Evolutionary conservation across 2,329 filamentous ascomycete genomes (phyloP).

Genomic region (Onygena corvina): DNA sequence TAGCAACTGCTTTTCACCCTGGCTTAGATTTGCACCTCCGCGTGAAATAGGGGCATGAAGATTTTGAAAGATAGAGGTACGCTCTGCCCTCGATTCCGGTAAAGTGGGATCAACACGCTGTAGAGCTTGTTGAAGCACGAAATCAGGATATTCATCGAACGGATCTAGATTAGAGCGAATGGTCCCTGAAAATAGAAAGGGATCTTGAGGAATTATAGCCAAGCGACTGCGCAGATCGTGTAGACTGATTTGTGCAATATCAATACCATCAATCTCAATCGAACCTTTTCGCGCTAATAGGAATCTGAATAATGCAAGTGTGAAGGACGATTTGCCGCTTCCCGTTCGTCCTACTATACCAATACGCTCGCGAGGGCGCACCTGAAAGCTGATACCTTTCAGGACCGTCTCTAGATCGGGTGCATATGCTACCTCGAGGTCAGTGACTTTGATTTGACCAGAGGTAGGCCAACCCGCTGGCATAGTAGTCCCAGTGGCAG

Average conservation of each 20-base stretch:
- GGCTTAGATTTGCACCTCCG: conserved; percentile 45
- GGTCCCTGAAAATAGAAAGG: conserved; percentile 83
- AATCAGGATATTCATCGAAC: conserved; percentile 86
- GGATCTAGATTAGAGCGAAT: conserved; percentile 92
- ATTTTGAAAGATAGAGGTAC: conserved; percentile 53
- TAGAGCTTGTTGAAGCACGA: conserved; percentile 90
- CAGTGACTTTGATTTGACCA: conserved; percentile 43
- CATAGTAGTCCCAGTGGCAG: not conserved
- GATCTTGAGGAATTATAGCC: conserved; percentile 95
- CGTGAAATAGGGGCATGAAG: conserved; percentile 51
- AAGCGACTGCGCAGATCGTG: conserved; percentile 75
- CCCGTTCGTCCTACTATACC: conserved; percentile 91
- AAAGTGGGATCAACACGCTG: not conserved
- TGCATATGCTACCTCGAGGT: conserved; percentile 87
- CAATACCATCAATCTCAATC: conserved; percentile 53
- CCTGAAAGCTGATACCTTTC: conserved; percentile 82
- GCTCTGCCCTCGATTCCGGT: conserved; percentile 52
- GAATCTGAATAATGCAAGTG: conserved; percentile 86
- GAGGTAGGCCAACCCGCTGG: not conserved
- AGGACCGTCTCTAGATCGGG: conserved; percentile 79
- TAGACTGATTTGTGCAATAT: conserved; percentile 80
- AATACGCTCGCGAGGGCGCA: conserved; percentile 76
- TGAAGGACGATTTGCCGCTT: conserved; percentile 87
- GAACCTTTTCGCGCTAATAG: conserved; percentile 70
- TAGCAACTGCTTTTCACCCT: no score